Conservation (phyloP, 208 protist genomes). For the Trypanosoma mega region DNA sequence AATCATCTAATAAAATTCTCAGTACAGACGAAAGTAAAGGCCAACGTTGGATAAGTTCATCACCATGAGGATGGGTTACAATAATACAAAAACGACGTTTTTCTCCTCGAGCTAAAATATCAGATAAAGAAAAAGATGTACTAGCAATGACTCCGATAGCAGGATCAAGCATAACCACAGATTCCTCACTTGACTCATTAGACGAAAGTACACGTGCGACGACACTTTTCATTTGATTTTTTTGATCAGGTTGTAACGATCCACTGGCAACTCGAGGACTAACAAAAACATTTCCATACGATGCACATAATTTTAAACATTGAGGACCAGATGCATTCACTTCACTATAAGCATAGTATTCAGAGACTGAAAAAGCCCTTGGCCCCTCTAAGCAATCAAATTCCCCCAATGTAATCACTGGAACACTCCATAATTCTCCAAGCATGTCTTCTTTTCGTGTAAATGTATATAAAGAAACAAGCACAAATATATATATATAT, state of each 20-base stretch:
- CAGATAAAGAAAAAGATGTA: slow-evolving; percentile 68
- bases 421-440: slow-evolving; percentile 29
- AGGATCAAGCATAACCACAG: slow-evolving; percentile 68
- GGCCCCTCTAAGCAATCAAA: slow-evolving; percentile 78
- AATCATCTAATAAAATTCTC: slow-evolving; percentile 43
- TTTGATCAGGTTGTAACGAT: slow-evolving; percentile 38
- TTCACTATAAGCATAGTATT: slow-evolving; percentile 62
- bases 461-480: not conserved
- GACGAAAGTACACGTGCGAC: slow-evolving; percentile 63
- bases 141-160: slow-evolving; percentile 44
- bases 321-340: slow-evolving; percentile 17
- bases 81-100: slow-evolving; percentile 73
- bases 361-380: slow-evolving; percentile 55
- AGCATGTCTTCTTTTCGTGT: not conserved
- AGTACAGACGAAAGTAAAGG: slow-evolving; percentile 33
- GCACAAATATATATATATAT: not conserved
- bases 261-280: slow-evolving; percentile 44
- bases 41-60: slow-evolving; percentile 57
- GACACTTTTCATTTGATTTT: slow-evolving; percentile 45
- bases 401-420: slow-evolving; percentile 70
- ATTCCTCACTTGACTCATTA: slow-evolving; percentile 61
- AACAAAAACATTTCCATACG: slow-evolving; percentile 17
- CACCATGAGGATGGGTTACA: slow-evolving; percentile 53
- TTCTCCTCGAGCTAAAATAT: slow-evolving; percentile 83
- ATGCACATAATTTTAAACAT: slow-evolving; percentile 8